A percentile compares a stretch with the other conserved stretches of the same genome.
Evolutionary conservation across 495 filamentous ascomycete genomes (phyloP).

Genomic region (Aspergillus panamensis): DNA sequence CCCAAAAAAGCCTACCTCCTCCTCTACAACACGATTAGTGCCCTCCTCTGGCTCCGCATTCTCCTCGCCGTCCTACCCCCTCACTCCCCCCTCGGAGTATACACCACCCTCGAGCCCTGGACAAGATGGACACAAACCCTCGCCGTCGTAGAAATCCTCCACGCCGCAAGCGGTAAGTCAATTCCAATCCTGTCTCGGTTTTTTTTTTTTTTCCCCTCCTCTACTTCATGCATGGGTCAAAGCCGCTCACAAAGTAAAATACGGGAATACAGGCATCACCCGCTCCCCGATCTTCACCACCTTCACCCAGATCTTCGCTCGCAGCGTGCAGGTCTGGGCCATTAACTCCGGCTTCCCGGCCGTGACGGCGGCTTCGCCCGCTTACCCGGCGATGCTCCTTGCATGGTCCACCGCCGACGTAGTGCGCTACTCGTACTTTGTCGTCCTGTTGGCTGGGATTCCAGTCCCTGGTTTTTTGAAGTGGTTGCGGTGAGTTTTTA

Average conservation of each 20-base stretch:
- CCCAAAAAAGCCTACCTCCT: conserved; percentile 52
- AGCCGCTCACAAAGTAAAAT: conserved; percentile 6
- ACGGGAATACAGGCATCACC: conserved; percentile 40
- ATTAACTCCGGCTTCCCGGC: conserved; percentile 43
- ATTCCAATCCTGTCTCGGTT: neutral
- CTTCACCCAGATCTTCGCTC: conserved; percentile 50
- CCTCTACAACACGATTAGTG: conserved; percentile 68
- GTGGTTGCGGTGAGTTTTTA: conserved; percentile 38
- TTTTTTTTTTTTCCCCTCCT: neutral
- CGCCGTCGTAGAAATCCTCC: conserved; percentile 31
- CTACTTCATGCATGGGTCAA: neutral
- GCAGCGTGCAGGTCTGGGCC: conserved; percentile 53
- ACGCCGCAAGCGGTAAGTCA: conserved; percentile 50
- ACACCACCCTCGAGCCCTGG: conserved; percentile 30
- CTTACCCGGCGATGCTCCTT: conserved; percentile 48
- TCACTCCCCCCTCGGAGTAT: conserved; percentile 14
- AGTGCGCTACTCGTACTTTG: conserved; percentile 52
- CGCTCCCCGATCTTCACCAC: conserved; percentile 52
- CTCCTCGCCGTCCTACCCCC: conserved; percentile 21
- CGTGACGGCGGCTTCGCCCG: conserved; percentile 27
- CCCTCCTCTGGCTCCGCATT: conserved; percentile 60
- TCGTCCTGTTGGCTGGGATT: conserved; percentile 28
- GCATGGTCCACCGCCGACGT: conserved; percentile 52
- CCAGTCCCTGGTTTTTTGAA: conserved; percentile 33
- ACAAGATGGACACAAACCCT: conserved; percentile 31